Conservation (phyloP, 805 yeast genomes). For the Yamadazyma ubonensis region DNA sequence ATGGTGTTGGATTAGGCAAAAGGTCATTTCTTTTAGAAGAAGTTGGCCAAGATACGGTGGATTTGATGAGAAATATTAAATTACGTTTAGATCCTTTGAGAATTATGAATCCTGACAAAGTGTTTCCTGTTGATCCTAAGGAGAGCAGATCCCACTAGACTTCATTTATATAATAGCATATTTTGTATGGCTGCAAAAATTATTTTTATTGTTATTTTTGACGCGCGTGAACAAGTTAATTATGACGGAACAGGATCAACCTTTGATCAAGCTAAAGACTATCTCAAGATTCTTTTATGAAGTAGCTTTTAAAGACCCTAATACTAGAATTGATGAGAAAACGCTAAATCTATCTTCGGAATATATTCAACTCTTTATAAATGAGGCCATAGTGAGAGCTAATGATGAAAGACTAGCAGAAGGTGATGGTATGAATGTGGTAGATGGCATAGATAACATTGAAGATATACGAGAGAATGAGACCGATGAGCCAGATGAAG, state of each 20-base stretch:
- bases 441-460: conserved; percentile 36
- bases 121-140: conserved; percentile 65
- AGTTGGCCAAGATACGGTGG: conserved; percentile 63
- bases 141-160: conserved; percentile 18
- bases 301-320: conserved; percentile 44
- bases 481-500: conserved; percentile 17
- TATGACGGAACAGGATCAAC: neutral
- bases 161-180: neutral
- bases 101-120: conserved; percentile 73
- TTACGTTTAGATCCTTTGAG: conserved; percentile 68
- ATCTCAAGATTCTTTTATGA: conserved; percentile 54
- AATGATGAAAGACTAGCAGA: conserved; percentile 49
- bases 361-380: conserved; percentile 54
- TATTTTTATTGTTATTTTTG: neutral
- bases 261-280: conserved; percentile 23
- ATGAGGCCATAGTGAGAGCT: conserved; percentile 58
- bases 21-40: conserved; percentile 59
- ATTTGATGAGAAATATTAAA: conserved; percentile 69
- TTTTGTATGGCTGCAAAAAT: conserved; percentile 6
- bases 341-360: conserved; percentile 52
- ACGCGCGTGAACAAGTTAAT: neutral
- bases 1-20: conserved; percentile 80
- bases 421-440: conserved; percentile 16
- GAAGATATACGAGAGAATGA: conserved; percentile 15
- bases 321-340: conserved; percentile 48